Percentiles rank a stretch among this genome's conserved stretches.
Conservation (phyloP, 1,139 yeast species). For the Eremothecium gossypii region DNA sequence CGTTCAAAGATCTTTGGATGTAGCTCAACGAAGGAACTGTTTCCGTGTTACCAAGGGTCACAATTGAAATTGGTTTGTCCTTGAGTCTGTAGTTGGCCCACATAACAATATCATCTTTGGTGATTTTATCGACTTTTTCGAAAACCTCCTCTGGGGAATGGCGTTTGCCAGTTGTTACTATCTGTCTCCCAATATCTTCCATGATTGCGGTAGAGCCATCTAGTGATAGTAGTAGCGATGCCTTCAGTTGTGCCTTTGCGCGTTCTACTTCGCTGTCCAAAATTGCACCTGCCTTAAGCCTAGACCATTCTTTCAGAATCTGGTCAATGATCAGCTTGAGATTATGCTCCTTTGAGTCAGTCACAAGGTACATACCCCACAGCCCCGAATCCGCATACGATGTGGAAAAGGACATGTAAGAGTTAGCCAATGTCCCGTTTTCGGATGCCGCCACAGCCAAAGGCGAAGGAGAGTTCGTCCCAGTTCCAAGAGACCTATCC, state of each 20-base stretch:
- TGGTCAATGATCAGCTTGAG: slow-evolving; percentile 63
- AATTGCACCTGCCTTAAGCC: slow-evolving; percentile 68
- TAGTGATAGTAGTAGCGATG: slow-evolving; percentile 74
- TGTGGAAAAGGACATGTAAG: slow-evolving; percentile 93
- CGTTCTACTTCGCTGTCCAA: slow-evolving; percentile 83
- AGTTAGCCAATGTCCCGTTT: slow-evolving; percentile 58
- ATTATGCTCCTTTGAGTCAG: slow-evolving; percentile 62
- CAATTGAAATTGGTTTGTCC: slow-evolving; percentile 75
- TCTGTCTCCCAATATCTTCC: slow-evolving; percentile 95
- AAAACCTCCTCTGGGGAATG: slow-evolving; percentile 89
- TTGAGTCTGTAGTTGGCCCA: slow-evolving; percentile 85
- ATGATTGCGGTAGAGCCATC: slow-evolving; percentile 96
- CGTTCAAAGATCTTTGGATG: slow-evolving; percentile 19
- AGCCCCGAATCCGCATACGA: slow-evolving; percentile 95
- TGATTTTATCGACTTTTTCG: slow-evolving; percentile 68
- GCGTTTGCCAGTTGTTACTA: slow-evolving; percentile 88
- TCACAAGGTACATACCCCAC: slow-evolving; percentile 91
- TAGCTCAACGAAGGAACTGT: slow-evolving; percentile 30
- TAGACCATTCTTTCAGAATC: slow-evolving; percentile 77
- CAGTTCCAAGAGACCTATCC: slow-evolving; percentile 86
- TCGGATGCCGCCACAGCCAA: slow-evolving; percentile 68
- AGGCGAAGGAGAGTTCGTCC: slow-evolving; percentile 64
- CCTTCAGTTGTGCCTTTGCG: slow-evolving; percentile 90
- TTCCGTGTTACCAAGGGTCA: slow-evolving; percentile 77
- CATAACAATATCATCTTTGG: slow-evolving; percentile 66